Evolutionary conservation across 2,329 filamentous ascomycete species (phyloP).

Genomic region (Xylariaceae sp.): DNA sequence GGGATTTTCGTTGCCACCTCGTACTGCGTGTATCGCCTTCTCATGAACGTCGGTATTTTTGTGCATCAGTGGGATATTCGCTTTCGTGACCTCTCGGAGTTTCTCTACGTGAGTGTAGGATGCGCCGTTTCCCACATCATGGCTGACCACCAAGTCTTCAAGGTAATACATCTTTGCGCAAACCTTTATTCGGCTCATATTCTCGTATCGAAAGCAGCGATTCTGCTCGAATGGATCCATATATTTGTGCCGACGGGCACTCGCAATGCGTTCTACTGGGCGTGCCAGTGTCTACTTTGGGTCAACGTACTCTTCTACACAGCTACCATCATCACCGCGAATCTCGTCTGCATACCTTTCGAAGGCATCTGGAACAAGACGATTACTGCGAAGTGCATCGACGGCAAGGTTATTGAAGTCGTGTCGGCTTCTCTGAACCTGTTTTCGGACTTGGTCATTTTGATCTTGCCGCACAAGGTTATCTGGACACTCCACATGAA

Average conservation of each 20-base stretch:
- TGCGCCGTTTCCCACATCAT: not conserved
- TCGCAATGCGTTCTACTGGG: constrained; percentile 20
- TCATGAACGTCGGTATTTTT: not conserved
- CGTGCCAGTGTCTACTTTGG: constrained; percentile 8
- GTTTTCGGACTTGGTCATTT: constrained; percentile 11
- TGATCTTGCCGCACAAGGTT: constrained; percentile 12
- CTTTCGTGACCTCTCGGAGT: constrained; percentile 12
- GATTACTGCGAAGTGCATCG: constrained; percentile 14
- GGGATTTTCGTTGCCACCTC: no score
- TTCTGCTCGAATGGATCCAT: constrained; percentile 20
- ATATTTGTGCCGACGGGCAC: constrained; percentile 18
- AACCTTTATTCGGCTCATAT: constrained; percentile 14
- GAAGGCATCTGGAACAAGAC: constrained; percentile 20
- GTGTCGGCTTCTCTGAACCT: constrained; percentile 19
- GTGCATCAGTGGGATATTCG: constrained; percentile 20
- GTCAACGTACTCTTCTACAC: constrained; percentile 14
- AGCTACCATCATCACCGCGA: constrained; percentile 13
- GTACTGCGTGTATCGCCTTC: no score
- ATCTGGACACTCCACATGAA: constrained; percentile 13
- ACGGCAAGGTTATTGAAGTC: constrained; percentile 17
- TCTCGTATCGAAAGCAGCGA: constrained; percentile 16
- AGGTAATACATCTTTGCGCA: constrained; percentile 17
- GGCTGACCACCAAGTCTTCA: not conserved
- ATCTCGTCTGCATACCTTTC: constrained; percentile 15
- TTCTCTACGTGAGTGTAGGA: constrained; percentile 12